phyloP scores from a whole-genome alignment of 1,284 basidiomycete species.

The Coniferiporia sulphurascens region DNA sequence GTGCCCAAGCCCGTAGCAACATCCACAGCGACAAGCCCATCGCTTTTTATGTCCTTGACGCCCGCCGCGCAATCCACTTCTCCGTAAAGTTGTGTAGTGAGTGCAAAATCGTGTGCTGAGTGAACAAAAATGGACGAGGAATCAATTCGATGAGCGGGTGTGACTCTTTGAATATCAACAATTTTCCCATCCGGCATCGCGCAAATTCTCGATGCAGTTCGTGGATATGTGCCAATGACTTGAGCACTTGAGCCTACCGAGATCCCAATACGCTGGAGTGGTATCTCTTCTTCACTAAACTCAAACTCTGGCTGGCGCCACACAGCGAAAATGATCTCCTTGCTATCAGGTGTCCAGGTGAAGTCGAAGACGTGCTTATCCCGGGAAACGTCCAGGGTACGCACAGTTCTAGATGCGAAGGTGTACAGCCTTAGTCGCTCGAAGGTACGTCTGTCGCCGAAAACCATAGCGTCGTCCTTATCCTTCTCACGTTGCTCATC shows the following conservation, averaged over 20 bases:
- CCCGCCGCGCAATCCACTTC: constrained; percentile 14
- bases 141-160: constrained; percentile 10
- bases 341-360: constrained; percentile 21
- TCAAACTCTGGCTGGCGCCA: constrained; percentile 4
- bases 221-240: background rate
- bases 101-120: background rate
- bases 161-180: constrained; percentile 11
- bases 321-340: constrained; percentile 9
- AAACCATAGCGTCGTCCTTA: constrained; percentile 21
- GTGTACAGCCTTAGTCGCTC: constrained; percentile 15
- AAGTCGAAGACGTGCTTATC: constrained; percentile 12
- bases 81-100: constrained; percentile 13
- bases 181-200: background rate
- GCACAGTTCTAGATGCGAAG: constrained; percentile 14
- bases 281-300: constrained; percentile 4
- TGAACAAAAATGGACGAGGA: constrained; percentile 11
- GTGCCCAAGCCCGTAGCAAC: constrained; percentile 17
- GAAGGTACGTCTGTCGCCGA: constrained; percentile 16
- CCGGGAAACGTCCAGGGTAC: constrained; percentile 12
- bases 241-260: background rate
- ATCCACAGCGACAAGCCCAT: constrained; percentile 18
- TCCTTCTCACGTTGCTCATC: constrained; percentile 20
- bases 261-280: constrained; percentile 6
- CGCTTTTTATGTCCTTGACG: constrained; percentile 12
- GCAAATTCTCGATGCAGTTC: background rate